phyloP scores from a whole-genome alignment of 495 filamentous ascomycete species.

The Sporormia fimetaria region DNA sequence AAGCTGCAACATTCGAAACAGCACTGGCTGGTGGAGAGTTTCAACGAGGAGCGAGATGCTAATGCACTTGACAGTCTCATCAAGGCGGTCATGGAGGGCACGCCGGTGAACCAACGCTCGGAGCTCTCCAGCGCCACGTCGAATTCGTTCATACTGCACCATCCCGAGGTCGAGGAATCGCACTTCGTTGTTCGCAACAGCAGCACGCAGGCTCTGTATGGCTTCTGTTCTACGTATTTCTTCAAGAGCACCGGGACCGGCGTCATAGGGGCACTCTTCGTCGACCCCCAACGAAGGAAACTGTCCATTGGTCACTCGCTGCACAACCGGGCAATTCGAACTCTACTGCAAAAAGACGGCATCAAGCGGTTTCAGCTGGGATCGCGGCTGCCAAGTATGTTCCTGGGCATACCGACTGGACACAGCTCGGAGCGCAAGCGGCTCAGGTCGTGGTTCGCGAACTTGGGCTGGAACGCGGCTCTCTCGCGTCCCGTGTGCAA shows the following conservation, averaged over 20 bases:
- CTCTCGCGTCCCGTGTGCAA: constrained; percentile 53
- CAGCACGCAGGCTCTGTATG: constrained; percentile 75
- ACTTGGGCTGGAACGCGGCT: constrained; percentile 57
- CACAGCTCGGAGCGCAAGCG: constrained; percentile 40
- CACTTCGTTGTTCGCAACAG: constrained; percentile 89
- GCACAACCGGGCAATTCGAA: constrained; percentile 67
- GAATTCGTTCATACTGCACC: constrained; percentile 60
- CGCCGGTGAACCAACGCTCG: constrained; percentile 44
- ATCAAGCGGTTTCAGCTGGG: constrained; percentile 70
- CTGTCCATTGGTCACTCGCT: constrained; percentile 78
- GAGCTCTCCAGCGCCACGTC: constrained; percentile 57
- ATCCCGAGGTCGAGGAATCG: constrained; percentile 56
- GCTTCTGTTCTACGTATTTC: constrained; percentile 80
- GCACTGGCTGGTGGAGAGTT: constrained; percentile 81
- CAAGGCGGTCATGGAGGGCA: constrained; percentile 48
- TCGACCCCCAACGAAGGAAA: constrained; percentile 71
- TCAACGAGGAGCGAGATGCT: constrained; percentile 64
- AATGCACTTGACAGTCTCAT: constrained; percentile 58
- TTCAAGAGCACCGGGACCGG: constrained; percentile 56
- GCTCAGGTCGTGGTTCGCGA: constrained; percentile 52
- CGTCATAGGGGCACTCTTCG: constrained; percentile 70
- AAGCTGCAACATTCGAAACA: constrained; percentile 71
- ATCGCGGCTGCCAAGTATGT: constrained; percentile 64
- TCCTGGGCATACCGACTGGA: constrained; percentile 58
- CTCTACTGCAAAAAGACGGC: constrained; percentile 53